These are phyloP conservation scores for Phaeolepiota aurea DNA, from an alignment of 768 basidiomycete genomes.

Conservation along the genomic window DNA sequence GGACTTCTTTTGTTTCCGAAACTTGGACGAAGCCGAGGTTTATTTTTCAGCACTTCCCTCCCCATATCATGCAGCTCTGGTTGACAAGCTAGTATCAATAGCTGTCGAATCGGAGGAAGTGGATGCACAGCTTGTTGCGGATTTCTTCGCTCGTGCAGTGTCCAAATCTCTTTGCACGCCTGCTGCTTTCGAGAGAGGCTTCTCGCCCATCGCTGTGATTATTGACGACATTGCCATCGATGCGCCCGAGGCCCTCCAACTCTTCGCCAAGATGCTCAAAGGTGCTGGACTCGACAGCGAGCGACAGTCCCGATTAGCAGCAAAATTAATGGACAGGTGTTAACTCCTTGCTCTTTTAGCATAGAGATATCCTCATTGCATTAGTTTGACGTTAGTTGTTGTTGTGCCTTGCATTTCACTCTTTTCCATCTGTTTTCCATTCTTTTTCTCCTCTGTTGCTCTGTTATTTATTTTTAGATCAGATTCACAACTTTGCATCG, in stretches of 20 bases:
- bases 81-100: constrained; percentile 64
- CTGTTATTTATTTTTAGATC: no score
- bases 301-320: constrained; percentile 43
- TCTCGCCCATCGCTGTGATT: constrained; percentile 58
- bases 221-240: constrained; percentile 89
- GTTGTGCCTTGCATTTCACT: no score
- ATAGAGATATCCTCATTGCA: constrained; percentile 28
- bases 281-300: constrained; percentile 61
- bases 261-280: constrained; percentile 69
- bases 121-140: constrained; percentile 70
- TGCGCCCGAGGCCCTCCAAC: constrained; percentile 77
- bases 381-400: no score
- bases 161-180: constrained; percentile 52
- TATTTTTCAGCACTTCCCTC: constrained; percentile 74
- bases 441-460: no score
- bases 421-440: no score
- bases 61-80: constrained; percentile 53
- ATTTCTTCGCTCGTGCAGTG: constrained; percentile 59
- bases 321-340: constrained; percentile 53
- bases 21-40: constrained; percentile 78
- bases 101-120: constrained; percentile 79
- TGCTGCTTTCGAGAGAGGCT: constrained; percentile 67
- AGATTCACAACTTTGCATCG: no score
- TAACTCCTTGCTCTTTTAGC: constrained; percentile 52
- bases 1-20: constrained; percentile 82